Base-by-base conservation (phyloP, 192 early-diverging fungal species). In the Backusella psychrophila region DNA sequence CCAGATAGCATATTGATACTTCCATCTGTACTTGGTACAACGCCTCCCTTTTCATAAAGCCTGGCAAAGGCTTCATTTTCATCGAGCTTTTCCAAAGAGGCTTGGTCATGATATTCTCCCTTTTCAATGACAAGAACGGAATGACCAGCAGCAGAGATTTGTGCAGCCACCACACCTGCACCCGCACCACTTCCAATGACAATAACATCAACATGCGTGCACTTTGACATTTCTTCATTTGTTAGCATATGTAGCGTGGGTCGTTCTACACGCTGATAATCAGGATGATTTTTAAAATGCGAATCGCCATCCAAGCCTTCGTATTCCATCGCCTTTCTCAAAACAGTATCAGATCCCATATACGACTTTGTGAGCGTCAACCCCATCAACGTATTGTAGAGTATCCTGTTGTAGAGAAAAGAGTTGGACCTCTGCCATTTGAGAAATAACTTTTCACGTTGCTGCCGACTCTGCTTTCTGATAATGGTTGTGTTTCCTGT, bases 51-150 rank as follows among this genome's bases (percentile, higher is more conserved):
- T 75, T 93, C 91, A 70, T 86, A 91, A 31, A 92, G 70, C n/a
- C 1, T 23, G 12, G 75, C 36, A 49, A 88, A 75, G 7, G 80
- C 89, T 34, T 90, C 82, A 5, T 78, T 26, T 73, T 91, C 89
- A 23, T 74, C 79, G 23, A 85, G 78, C 1, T 6, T 19, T 68
- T 68, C 66, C 8, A 91, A 71, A 15, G 91, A 89, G 15, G 72
- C 74, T 26, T 85, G 85, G 26, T 85, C 78, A 38, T 81, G 79
- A 77, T 91, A 90, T 19, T 83, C 75, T 17, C 88, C 91, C 79
- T 93, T 94, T 81, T 94, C 93, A 36, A 93, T 73, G 8, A 94
- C 87, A 11, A 94, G 35, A 6, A 94, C 92, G 8, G 77, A 80
- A 74, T 89, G 79, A 1, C 92, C 93, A 14, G 84, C 87, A 42